Evolutionary conservation across 1,284 basidiomycete species (phyloP).

Genomic region (Crucibulum cyathiforme): DNA sequence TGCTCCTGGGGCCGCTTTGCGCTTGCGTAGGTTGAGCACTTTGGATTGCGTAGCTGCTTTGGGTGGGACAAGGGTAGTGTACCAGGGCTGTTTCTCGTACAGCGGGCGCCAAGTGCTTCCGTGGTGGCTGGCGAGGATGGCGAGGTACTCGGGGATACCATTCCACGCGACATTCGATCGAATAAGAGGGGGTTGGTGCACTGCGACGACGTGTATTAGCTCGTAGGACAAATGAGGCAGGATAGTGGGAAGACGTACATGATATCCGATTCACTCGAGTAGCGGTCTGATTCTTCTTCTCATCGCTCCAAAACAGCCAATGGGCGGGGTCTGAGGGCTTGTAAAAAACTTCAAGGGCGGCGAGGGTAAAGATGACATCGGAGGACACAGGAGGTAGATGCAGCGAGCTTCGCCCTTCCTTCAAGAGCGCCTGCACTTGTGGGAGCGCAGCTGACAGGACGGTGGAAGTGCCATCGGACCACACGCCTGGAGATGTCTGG

Average conservation of each 20-base stretch:
- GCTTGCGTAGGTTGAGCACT: slow-evolving; percentile 40
- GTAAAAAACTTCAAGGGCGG: slow-evolving; percentile 50
- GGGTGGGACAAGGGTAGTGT: slow-evolving; percentile 37
- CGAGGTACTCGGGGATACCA: slow-evolving; percentile 43
- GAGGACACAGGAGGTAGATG: slow-evolving; percentile 40
- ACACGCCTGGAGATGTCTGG: slow-evolving; percentile 41
- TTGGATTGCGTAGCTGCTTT: slow-evolving; percentile 29
- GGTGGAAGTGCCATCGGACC: slow-evolving; percentile 38
- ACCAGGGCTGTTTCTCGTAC: slow-evolving; percentile 39
- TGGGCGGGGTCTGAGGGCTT: slow-evolving; percentile 46
- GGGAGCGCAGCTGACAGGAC: slow-evolving; percentile 41
- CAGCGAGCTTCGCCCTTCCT: slow-evolving; percentile 36
- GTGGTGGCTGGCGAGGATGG: slow-evolving; percentile 42
- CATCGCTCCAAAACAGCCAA: slow-evolving; percentile 54
- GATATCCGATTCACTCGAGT: slow-evolving; percentile 46
- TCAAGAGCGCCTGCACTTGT: slow-evolving; percentile 43
- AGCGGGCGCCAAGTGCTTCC: slow-evolving; percentile 31
- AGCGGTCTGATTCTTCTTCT: slow-evolving; percentile 41
- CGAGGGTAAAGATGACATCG: slow-evolving; percentile 47
- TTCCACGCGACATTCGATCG: slow-evolving; percentile 46
- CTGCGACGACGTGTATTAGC: slow-evolving; percentile 23
- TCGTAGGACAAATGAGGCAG: not conserved
- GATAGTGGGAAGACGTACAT: slow-evolving; percentile 36
- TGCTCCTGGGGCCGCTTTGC: slow-evolving; percentile 35
- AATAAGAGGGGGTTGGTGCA: slow-evolving; percentile 42